Evolutionary conservation across 441 rosid species (phyloP), one percentile per base, ranked within the genome.

Genomic region (Pelargonium exstipulatum): DNA sequence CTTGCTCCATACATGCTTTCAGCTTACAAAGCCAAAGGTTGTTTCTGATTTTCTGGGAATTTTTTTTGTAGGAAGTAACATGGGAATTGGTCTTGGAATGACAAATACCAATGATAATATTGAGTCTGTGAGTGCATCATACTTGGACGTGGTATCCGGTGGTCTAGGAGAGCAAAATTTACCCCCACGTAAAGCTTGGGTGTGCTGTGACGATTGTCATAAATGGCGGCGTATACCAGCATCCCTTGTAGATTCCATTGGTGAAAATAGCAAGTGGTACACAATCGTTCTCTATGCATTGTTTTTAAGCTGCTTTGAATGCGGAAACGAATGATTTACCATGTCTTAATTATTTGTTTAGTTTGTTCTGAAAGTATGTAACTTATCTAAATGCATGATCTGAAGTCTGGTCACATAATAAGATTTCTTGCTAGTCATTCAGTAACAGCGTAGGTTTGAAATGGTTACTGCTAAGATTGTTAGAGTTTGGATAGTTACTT

Each of bases 171-270:
- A 83, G 79, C 83, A 84, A 74, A 66, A 49, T 72, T 67, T 67
- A 69, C 82, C 83, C 65, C 24, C 69, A 0, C 88, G 82, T 69
- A 80, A 74, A 86, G 98, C 99, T 14, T 95, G 99, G 97, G 99
- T 92, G 76, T 84, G 83, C 29, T 95, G 99, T 79, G 97, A 95
- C 77, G 95, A 85, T 76, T 91, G 97, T 75, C 81, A 78, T 65
- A 89, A 95, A 85, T 95, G 99, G 99, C 85, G 99, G 78, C 90
- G 95, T 40, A 89, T 95, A 74, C 87, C 93, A 51, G 88, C 87
- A 79, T 72, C 81, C 66, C 86, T 90, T 71, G 91, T 85, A 17
- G 86, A 76, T 69, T 79, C 84, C 48, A 86, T 95, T 67, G 91
- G 85, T 73, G 90, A 85, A 69, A 76, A 88, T 82, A 87, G 95